Base-by-base conservation (phyloP, 305 asterid species). In the Fraxinus floribunda region DNA sequence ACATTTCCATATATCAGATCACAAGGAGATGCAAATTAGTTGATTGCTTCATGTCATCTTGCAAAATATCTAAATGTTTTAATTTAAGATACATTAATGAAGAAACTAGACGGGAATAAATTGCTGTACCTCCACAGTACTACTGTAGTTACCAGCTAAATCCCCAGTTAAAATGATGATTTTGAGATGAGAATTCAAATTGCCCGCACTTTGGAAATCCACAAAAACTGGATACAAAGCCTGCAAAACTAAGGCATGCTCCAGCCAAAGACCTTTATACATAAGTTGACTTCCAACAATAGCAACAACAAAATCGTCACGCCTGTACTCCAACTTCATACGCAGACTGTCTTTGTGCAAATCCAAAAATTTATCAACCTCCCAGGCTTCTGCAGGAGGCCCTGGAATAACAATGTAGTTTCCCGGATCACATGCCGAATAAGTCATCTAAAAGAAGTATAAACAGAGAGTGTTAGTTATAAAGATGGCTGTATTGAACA, bases 371-470 rank as follows among this genome's bases (percentile, higher is more conserved):
- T 86, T 88, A 78, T 87, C 89, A 79, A 89, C 90, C 88, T 89
- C 87, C 93, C 97, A 91, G 30, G 89, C 93, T 89, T 92, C 97
- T 73, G 80, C 88, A 16, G 98, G 96, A 84, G 97, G 91, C 55
- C 97, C 97, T 36, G 96, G 98, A 83, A 95, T 91, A 81, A 97
- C 98, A 73, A 91, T 89, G 89, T 89, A 97, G 87, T 97, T 97
- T 79, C 97, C 98, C 84, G 98, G 89, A 83, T 97, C 99, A 77
- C 88, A 89, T 34, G 81, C 73, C 11, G 97, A 94, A 87, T 97
- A 91, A 20, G 89, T 90, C 83, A 97, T 87, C 99, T 97, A 91
- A 88, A 86, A 73, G 39, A 80, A 20, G 82, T 34, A 84, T 22
- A 68, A 41, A 79, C 2, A 30, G 36, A 71, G 83, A 77, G 76